A percentile compares a stretch with the other conserved stretches of the same genome.
These are phyloP conservation scores for Xylariaceae sp. DNA, from an alignment of 2,329 filamentous ascomycete species.

Conservation along the genomic window DNA sequence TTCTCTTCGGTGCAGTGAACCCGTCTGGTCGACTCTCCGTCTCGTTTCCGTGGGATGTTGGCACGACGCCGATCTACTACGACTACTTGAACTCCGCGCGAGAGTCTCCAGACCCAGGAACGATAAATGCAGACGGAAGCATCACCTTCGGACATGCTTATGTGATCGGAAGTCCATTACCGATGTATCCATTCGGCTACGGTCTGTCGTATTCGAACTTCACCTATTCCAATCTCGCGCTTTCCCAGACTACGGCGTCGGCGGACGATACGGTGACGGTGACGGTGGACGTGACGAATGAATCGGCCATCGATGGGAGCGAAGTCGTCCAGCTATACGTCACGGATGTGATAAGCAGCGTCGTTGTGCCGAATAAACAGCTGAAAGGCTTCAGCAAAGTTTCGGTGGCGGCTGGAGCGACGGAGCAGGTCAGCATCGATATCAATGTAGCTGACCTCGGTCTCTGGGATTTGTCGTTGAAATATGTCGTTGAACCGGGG, in stretches of 20 bases:
- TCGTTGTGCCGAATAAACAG: constrained; percentile 61
- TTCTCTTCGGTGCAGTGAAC: constrained; percentile 62
- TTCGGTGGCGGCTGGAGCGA: constrained; percentile 55
- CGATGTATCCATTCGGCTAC: constrained; percentile 63
- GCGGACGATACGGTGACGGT: constrained; percentile 53
- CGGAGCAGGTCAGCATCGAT: constrained; percentile 45
- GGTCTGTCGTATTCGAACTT: constrained; percentile 64
- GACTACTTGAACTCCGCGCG: constrained; percentile 68
- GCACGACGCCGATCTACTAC: constrained; percentile 66
- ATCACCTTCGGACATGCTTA: constrained; percentile 63
- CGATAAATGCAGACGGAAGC: constrained; percentile 53
- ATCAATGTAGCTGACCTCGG: constrained; percentile 48
- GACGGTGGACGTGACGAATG: constrained; percentile 60
- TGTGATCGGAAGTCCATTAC: constrained; percentile 55
- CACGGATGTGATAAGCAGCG: constrained; percentile 56
- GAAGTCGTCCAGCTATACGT: constrained; percentile 69
- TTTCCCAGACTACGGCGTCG: constrained; percentile 46
- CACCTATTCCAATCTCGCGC: constrained; percentile 49
- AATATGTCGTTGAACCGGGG: constrained; percentile 71
- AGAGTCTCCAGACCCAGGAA: constrained; percentile 48
- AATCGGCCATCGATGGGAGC: constrained; percentile 51
- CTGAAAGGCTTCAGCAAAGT: constrained; percentile 68
- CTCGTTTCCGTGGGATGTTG: constrained; percentile 63
- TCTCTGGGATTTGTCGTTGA: constrained; percentile 56
- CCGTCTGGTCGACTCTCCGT: constrained; percentile 64